Base-by-base conservation (phyloP, 2,329 filamentous ascomycete genomes). In the Fusarium veterinarium region DNA sequence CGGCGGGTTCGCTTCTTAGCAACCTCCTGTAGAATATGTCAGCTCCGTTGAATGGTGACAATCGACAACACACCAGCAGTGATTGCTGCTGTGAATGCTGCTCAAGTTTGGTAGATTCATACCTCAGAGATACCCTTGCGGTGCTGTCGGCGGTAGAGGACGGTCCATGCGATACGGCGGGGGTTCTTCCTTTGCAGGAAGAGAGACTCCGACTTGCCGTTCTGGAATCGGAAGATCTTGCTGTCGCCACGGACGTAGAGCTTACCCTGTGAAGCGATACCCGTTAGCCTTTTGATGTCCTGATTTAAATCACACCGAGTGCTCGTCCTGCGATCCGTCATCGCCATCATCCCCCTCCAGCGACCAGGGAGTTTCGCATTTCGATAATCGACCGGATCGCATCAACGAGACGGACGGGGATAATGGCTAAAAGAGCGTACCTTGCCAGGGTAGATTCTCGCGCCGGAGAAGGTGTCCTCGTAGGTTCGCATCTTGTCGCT, bases 121-220 rank as follows among this genome's bases (percentile, higher is more conserved):
- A 98, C 96, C 95, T 99, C 96, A 91, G 95, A 97, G 89, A 98
- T 97, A 92, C 96, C 96, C 95, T 99, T 99, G 91, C 95, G 96
- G 93, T 98, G 95, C 89, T 97, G 94, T 88, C 95, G 93, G 86
- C 96, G 92, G 94, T 94, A 99, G 77, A 99, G 93, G 82, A 95
- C 92, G 79, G 96, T 99, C 96, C 96, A 99, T 80, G 95, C 92
- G 87, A 99, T 98, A 86, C 95, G 95, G 87, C 96, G 95, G 85
- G 96, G 96, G 92, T 99, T 99, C 94, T 99, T 99, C 91, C 96
- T 95, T 91, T 99, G 96, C 81, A 98, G 94, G 92, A 99, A 99
- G 80, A 99, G 94, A 79, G 95, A 97, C 90, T 99, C 96, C 88
- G 94, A 95, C 90, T 99, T 99, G 90, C 96, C 95, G 89, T 97